Evolutionary conservation across 306 rosid genomes (phyloP), one percentile per base, ranked within the genome.

Genomic region (Trifolium repens): DNA sequence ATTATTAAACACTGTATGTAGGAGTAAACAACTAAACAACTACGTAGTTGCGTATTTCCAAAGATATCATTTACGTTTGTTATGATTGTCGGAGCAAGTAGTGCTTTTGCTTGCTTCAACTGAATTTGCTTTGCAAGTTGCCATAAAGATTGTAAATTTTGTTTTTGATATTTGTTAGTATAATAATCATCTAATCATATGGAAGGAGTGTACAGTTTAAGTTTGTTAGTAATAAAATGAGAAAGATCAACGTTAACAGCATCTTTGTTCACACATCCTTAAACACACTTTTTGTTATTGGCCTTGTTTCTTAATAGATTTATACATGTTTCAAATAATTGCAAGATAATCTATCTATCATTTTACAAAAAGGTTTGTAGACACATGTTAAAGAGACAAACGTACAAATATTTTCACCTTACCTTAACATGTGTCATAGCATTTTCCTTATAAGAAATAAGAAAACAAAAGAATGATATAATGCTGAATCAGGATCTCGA

Each of bases 41-140:
- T 22, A 22, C 24, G 24, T 22, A 8, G 69, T 64, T 64, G 49
- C 49, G 12, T 64, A 37, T 16, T 11, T 64, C 26, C n/a, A 35
- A 16, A 64, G 69, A 64, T 9, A 37, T 37, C 26, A 63, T 37
- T 63, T 64, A 22, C 24, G 1, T 55, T 63, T 35, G 27, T 64
- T 37, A 64, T 64, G 69, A 37, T 37, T 64, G 14, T 37, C 2
- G 13, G 8, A 64, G 26, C 47, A 63, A 37, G 27, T 63, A 37
- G 27, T 63, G 47, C 8, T 62, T 34, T 61, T 61, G 7, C 67
- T 14, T 61, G 67, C 5, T 32, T 63, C 47, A 37, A 37, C 4
- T 37, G 47, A 62, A 16, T 64, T 16, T 37, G 44, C 14, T 64
- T 35, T 37, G 69, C 69, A 64, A 64, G 30, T 37, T 64, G 69